A percentile compares a stretch with the other conserved stretches of the same genome.
Conservation (phyloP, 1,284 basidiomycete genomes). For the Trametes pubescens region DNA sequence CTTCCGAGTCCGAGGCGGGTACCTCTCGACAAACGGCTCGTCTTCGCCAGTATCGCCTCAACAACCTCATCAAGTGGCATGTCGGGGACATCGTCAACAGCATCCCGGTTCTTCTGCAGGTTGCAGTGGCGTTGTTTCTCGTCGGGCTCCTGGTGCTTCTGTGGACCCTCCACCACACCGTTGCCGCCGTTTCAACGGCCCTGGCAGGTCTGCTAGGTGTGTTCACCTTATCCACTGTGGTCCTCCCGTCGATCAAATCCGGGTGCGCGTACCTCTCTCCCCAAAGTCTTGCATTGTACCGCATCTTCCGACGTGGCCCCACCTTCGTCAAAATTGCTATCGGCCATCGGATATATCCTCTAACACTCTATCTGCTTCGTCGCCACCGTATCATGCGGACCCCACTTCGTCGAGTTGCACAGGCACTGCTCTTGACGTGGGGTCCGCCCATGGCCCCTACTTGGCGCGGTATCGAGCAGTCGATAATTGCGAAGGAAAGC, state of each 20-base stretch:
- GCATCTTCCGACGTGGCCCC: background rate
- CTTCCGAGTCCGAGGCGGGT: background rate
- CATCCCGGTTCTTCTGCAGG: constrained; percentile 29
- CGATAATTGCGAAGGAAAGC: background rate
- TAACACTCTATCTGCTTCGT: background rate
- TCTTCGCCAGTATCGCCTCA: constrained; percentile 25
- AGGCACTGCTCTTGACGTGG: background rate
- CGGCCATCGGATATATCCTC: background rate
- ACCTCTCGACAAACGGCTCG: constrained; percentile 19
- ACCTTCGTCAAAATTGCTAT: background rate
- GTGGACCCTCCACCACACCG: constrained; percentile 17
- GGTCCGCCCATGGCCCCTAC: background rate
- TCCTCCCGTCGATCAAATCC: background rate
- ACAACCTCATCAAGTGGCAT: constrained; percentile 24
- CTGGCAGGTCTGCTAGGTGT: background rate
- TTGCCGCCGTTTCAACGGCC: constrained; percentile 9
- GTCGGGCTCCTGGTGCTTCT: constrained; percentile 27
- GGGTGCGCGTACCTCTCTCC: background rate
- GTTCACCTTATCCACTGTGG: constrained; percentile 1
- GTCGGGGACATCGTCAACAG: constrained; percentile 19
- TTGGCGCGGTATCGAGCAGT: background rate
- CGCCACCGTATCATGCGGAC: background rate
- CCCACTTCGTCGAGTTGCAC: background rate
- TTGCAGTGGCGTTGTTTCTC: constrained; percentile 26
- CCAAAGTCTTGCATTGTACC: background rate